These are phyloP conservation scores for Phalaenopsis equestris DNA, from an alignment of 106 monocot species.

Conservation along the genomic window DNA sequence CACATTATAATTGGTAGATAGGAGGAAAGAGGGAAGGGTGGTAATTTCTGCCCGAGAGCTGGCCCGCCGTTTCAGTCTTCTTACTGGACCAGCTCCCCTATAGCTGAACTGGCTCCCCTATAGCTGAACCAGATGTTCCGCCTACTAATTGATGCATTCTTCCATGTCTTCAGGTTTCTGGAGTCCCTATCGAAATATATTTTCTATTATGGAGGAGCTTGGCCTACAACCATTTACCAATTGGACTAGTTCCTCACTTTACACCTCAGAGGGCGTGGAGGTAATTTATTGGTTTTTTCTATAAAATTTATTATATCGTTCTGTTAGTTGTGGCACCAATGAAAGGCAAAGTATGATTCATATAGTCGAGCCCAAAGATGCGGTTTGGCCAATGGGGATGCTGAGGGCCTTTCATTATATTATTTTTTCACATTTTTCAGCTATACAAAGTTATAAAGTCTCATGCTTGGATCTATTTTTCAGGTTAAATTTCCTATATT, in stretches of 20 bases:
- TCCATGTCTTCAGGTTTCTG: constrained; percentile 41
- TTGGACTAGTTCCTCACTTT: constrained; percentile 42
- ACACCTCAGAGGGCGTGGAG: constrained; percentile 48
- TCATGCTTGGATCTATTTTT: neutral
- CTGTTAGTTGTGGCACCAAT: neutral
- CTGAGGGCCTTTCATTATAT: too few species aligned
- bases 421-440: neutral
- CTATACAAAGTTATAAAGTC: neutral
- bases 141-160: neutral
- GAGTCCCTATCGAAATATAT: constrained; percentile 62
- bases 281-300: constrained; percentile 19
- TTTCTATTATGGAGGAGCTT: constrained; percentile 50
- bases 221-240: constrained; percentile 60
- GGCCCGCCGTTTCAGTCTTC: too few species aligned
- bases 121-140: too few species aligned
- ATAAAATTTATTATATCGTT: neutral
- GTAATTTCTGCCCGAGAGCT: too few species aligned
- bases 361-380: neutral
- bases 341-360: neutral
- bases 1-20: too few species aligned
- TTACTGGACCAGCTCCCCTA: too few species aligned
- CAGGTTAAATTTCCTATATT: constrained; percentile 71
- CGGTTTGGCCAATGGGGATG: too few species aligned
- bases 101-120: too few species aligned
- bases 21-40: too few species aligned